phyloP scores from a whole-genome alignment of 202 grass and related monocot species.

The Bolboschoenoplectus hybrid region DNA sequence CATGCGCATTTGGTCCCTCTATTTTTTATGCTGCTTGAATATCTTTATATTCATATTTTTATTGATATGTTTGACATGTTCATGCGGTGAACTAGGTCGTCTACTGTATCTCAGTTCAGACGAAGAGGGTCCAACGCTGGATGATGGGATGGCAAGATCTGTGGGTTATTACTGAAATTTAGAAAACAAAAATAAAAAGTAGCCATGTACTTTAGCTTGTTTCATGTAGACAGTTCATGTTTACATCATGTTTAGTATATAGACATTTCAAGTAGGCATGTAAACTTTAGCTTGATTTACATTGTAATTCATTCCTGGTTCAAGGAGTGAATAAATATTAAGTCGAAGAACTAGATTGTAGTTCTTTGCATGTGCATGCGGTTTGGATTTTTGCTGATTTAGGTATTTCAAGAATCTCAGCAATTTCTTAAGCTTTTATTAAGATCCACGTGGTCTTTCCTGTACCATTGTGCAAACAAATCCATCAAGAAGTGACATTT shows the following conservation, averaged over 20 bases:
- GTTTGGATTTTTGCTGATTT: background rate
- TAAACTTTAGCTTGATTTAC: background rate
- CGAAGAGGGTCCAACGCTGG: conserved; percentile 48
- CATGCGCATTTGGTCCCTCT: too few relatives aligned
- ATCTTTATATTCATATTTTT: background rate
- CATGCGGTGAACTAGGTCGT: background rate
- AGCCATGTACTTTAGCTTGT: background rate
- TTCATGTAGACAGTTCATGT: background rate
- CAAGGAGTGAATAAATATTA: background rate
- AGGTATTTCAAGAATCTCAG: background rate
- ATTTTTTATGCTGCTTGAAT: background rate
- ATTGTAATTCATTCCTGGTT: conserved; percentile 30
- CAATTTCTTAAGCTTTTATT: background rate
- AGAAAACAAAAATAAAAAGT: background rate
- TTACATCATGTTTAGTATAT: conserved; percentile 14
- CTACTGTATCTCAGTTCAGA: conserved; percentile 16
- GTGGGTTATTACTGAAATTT: conserved; percentile 80
- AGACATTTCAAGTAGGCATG: conserved; percentile 2
- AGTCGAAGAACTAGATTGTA: background rate
- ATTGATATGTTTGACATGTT: background rate
- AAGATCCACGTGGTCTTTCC: background rate
- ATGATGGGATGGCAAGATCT: conserved; percentile 42
- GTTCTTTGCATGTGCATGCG: background rate
- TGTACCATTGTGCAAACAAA: background rate
- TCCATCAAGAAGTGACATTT: background rate